Conservation (phyloP, 768 basidiomycete species). For the Trametes gibbosa region DNA sequence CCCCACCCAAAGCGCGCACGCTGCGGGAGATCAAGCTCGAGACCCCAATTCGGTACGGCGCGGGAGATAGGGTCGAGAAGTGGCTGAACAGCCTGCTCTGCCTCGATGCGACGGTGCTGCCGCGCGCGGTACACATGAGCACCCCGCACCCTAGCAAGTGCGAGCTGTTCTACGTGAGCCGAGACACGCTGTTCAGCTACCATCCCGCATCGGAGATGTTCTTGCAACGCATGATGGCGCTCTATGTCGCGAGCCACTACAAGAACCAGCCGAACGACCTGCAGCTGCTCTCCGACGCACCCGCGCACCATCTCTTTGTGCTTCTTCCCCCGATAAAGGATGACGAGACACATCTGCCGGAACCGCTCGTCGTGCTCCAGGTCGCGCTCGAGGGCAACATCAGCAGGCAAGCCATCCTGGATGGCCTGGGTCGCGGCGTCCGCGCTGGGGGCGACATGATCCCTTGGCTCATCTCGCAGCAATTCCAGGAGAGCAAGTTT, state of each 20-base stretch:
- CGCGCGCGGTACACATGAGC: slow-evolving; percentile 58
- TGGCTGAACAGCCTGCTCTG: slow-evolving; percentile 93
- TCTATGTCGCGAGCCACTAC: slow-evolving; percentile 97
- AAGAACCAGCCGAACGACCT: slow-evolving; percentile 99
- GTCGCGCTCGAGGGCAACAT: slow-evolving; percentile 96
- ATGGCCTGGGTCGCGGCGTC: slow-evolving; percentile 78
- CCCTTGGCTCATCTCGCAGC: slow-evolving; percentile 92
- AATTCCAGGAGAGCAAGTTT: slow-evolving; percentile 96
- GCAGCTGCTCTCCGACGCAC: slow-evolving; percentile 96
- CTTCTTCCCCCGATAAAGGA: slow-evolving; percentile 90
- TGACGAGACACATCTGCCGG: slow-evolving; percentile 86
- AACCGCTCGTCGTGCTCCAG: slow-evolving; percentile 93
- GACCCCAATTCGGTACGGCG: slow-evolving; percentile 89
- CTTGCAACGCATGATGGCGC: slow-evolving; percentile 96
- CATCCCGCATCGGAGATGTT: slow-evolving; percentile 98
- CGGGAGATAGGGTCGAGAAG: slow-evolving; percentile 86
- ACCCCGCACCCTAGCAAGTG: slow-evolving; percentile 93
- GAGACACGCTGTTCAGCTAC: slow-evolving; percentile 95
- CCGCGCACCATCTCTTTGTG: slow-evolving; percentile 95
- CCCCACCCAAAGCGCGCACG: slow-evolving; percentile 65
- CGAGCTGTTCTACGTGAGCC: slow-evolving; percentile 92
- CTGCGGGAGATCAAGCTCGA: slow-evolving; percentile 93
- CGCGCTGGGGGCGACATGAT: slow-evolving; percentile 95
- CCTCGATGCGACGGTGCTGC: slow-evolving; percentile 75
- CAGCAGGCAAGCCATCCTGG: slow-evolving; percentile 79